These are phyloP conservation scores for Zostera marina DNA, from an alignment of 116 monocot genomes.

Conservation along the genomic window DNA sequence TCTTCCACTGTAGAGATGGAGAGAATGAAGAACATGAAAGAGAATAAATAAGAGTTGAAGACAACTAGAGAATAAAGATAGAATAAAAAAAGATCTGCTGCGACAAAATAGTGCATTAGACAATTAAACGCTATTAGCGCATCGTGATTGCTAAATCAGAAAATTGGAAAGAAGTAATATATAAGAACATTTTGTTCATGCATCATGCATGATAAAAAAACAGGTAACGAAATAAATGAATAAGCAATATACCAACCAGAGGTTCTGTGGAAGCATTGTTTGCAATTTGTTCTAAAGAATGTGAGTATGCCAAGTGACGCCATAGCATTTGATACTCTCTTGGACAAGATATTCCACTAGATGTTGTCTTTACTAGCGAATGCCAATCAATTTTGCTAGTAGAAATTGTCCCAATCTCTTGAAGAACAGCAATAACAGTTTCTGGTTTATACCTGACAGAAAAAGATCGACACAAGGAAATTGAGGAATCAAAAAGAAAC, in stretches of 20 bases:
- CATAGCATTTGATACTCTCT: slow-evolving; percentile 93
- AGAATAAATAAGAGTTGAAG: too few species aligned
- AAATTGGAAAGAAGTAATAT: too few species aligned
- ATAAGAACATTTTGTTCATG: too few species aligned
- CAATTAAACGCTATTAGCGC: too few species aligned
- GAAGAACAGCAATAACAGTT: slow-evolving; percentile 62
- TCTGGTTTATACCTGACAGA: slow-evolving; percentile 46
- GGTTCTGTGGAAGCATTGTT: slow-evolving; percentile 45
- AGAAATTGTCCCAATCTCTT: slow-evolving; percentile 53
- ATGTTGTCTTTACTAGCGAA: slow-evolving; percentile 34
- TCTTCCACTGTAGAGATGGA: too few species aligned
- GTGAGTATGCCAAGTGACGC: slow-evolving; percentile 70
- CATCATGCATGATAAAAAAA: not conserved
- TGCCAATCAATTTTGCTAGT: slow-evolving; percentile 60
- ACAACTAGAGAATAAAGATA: too few species aligned
- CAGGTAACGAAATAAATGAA: not conserved
- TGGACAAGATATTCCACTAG: slow-evolving; percentile 60
- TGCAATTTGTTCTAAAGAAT: slow-evolving; percentile 41
- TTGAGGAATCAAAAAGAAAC: not conserved
- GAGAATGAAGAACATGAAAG: too few species aligned
- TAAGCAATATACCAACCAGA: slow-evolving; percentile 6
- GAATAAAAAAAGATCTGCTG: too few species aligned
- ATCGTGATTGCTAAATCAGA: too few species aligned
- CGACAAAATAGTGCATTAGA: too few species aligned
- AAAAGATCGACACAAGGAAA: too few species aligned